phyloP scores from a whole-genome alignment of 345 rosid species.

The Eucalyptus erythrocorys region DNA sequence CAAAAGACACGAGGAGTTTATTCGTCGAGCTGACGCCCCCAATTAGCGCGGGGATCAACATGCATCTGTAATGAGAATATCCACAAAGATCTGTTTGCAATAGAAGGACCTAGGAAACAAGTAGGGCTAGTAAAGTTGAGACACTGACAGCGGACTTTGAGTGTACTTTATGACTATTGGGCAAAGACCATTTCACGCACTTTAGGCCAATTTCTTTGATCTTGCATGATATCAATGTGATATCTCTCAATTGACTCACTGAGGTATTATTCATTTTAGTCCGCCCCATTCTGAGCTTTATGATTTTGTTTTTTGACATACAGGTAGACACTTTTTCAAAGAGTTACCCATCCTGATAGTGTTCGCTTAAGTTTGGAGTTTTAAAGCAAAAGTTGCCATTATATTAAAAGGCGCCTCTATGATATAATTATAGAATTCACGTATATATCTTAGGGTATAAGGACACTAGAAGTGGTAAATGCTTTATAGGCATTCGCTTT shows the following conservation, averaged over 20 bases:
- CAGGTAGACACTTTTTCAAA: accelerated
- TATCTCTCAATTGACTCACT: background rate
- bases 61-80: background rate
- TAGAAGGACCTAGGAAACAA: background rate
- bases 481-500: accelerated
- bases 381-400: accelerated
- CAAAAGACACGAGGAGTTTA: background rate
- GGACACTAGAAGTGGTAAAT: background rate
- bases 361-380: background rate
- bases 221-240: background rate
- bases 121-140: background rate
- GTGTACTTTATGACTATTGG: background rate
- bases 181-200: background rate
- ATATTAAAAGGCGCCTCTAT: accelerated
- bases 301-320: accelerated
- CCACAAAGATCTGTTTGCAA: background rate
- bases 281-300: accelerated
- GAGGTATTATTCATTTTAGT: background rate
- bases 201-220: background rate
- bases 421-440: background rate
- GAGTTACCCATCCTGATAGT: accelerated
- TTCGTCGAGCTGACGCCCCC: background rate
- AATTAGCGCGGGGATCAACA: background rate
- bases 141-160: background rate
- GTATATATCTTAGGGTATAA: background rate